Evolutionary conservation across 2,329 filamentous ascomycete species (phyloP), one percentile per base, ranked within the genome.

Genomic region (Arachnopeziza araneosa): DNA sequence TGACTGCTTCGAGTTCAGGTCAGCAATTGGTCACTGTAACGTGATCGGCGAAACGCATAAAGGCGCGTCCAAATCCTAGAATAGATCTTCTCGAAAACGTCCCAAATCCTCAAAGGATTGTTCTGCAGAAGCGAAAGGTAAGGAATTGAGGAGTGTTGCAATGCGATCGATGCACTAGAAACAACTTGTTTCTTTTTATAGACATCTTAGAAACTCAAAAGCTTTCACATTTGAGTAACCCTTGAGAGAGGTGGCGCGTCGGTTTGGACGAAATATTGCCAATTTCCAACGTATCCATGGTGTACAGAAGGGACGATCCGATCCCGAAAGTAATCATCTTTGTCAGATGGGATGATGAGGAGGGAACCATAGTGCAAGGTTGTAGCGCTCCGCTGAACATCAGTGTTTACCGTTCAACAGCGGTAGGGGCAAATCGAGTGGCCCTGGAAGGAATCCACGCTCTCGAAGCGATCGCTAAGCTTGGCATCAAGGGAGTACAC

Each of bases 11-110:
- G 50, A 54, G 19, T 53, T 30, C 44, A 26, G 57, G 56, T 66
- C 57, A 66, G 64, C 58, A 64, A 50, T 50, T 58, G 26, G 54
- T 52, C 58, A 53, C 9, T 59, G 56, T 36, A 64, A 64, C 57
- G 60, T 55, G 60, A 66, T 65, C 60, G 52, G 53, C 62, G 57
- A 66, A 67, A 66, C 58, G 60, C 57, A 66, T 62, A 36, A 60
- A 50, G 48, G 64, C 61, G 61, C 58, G 55, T 54, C 44, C 61
- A 53, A 52, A 53, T 60, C 65, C 61, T 60, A 67, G 63, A 66
- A 63, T 64, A 65, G 61, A 51, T 50, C 52, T 56, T 62, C 59
- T 59, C 57, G 57, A 58, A 52, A 22, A n/a, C 59, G 57, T 58
- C 58, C 60, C 55, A 30, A 52, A 56, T 54, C 62, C 58, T 49